A percentile compares a stretch with the other conserved stretches of the same genome.
Evolutionary conservation across 495 filamentous ascomycete genomes (phyloP).

Genomic region (Glutinoglossum americanum): DNA sequence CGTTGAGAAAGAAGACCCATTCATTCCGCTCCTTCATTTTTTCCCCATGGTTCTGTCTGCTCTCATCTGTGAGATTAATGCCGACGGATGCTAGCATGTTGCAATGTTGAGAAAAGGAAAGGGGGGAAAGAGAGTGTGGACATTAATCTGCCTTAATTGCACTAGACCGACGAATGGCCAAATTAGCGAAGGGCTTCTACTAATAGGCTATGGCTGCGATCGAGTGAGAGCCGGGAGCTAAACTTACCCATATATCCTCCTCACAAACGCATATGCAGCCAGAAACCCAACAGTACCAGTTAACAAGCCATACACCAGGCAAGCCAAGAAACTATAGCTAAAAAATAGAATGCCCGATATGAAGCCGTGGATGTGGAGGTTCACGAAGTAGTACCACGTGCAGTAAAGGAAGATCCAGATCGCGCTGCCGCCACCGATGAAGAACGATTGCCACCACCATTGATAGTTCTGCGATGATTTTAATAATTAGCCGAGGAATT

Average conservation of each 20-base stretch:
- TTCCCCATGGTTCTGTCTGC: background rate
- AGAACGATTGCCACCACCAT: slow-evolving; percentile 92
- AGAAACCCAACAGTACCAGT: slow-evolving; percentile 79
- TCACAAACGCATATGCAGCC: slow-evolving; percentile 70
- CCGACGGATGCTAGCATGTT: background rate
- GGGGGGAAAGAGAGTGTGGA: background rate
- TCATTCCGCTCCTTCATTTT: background rate
- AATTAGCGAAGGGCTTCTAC: background rate
- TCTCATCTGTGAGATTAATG: background rate
- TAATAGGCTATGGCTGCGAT: background rate
- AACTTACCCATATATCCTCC: slow-evolving; percentile 67
- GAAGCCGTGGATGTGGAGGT: slow-evolving; percentile 66
- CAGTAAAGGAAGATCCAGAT: slow-evolving; percentile 79
- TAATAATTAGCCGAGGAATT: background rate
- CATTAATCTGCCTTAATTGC: slow-evolving; percentile 25
- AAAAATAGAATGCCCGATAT: slow-evolving; percentile 71
- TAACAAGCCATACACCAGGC: slow-evolving; percentile 62
- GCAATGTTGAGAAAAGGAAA: background rate
- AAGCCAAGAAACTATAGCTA: slow-evolving; percentile 61
- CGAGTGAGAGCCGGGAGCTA: background rate
- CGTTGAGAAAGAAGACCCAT: background rate
- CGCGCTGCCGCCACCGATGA: slow-evolving; percentile 57
- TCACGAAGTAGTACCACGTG: slow-evolving; percentile 68
- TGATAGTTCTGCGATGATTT: slow-evolving; percentile 45
- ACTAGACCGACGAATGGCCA: slow-evolving; percentile 4